Conservation (phyloP, 2,329 filamentous ascomycete genomes). For the Albophoma yamanashiensis region DNA sequence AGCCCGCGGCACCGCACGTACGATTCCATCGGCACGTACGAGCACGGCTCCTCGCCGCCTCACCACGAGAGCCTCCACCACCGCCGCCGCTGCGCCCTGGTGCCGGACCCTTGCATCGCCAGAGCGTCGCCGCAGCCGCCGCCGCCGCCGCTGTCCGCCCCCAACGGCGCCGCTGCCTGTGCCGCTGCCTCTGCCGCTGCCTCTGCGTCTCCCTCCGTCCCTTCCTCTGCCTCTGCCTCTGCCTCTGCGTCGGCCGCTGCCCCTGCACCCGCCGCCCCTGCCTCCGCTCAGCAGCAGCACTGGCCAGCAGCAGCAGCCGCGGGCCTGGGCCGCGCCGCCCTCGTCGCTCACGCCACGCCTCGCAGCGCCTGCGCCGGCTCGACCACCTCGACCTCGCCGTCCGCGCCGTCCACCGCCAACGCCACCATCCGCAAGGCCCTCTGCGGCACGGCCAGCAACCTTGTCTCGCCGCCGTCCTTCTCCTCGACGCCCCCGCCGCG, state of each 20-base stretch:
- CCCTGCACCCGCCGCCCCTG: neutral
- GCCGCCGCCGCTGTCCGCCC: neutral
- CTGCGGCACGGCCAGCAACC: neutral
- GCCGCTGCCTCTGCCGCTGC: neutral
- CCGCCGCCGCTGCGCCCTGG: neutral
- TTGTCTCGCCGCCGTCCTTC: constrained; percentile 2
- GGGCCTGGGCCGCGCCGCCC: neutral
- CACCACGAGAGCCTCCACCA: neutral
- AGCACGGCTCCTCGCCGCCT: neutral
- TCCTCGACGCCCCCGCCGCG: constrained; percentile 1
- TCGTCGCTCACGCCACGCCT: neutral
- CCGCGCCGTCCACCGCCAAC: neutral
- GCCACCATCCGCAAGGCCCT: neutral
- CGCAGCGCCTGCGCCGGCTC: neutral
- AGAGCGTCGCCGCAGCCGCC: neutral
- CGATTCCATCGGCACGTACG: neutral
- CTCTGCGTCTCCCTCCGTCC: neutral
- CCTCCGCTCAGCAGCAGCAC: neutral
- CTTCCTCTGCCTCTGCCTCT: neutral
- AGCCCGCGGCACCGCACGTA: neutral
- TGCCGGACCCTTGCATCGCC: neutral
- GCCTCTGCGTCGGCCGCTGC: neutral
- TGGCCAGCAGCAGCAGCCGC: neutral
- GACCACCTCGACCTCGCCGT: neutral
- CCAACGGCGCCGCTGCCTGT: neutral